Conservation (phyloP, 169 alveolate species). For the Hepatocystis sp. region DNA sequence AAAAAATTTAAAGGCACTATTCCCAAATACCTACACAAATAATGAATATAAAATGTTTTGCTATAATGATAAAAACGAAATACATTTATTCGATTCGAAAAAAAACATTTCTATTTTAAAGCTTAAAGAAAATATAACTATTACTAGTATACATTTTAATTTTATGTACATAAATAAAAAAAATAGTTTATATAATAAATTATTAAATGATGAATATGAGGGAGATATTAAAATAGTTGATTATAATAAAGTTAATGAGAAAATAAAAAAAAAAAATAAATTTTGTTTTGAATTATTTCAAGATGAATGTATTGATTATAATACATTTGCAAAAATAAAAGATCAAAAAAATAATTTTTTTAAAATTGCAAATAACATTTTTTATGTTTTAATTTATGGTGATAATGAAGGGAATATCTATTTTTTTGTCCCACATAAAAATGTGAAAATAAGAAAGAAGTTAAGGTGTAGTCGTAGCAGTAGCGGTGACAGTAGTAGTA, state of each 20-base stretch:
- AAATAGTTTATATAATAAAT: slow-evolving; percentile 51
- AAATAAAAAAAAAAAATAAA: slow-evolving; percentile 18
- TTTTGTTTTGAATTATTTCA: slow-evolving; percentile 41
- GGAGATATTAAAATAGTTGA: slow-evolving; percentile 31
- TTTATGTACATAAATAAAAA: slow-evolving; percentile 39
- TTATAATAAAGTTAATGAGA: slow-evolving; percentile 7
- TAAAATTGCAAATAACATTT: slow-evolving; percentile 8
- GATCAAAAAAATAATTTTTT: not conserved
- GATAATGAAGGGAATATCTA: slow-evolving; percentile 46
- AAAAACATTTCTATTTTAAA: slow-evolving; percentile 29
- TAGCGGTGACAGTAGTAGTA: too few species aligned
- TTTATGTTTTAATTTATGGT: slow-evolving; percentile 61
- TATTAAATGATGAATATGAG: slow-evolving; percentile 23
- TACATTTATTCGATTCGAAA: slow-evolving; percentile 29
- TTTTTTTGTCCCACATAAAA: slow-evolving; percentile 53
- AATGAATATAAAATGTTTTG: too few species aligned
- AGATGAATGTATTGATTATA: not conserved
- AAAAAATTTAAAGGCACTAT: too few species aligned
- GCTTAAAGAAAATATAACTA: slow-evolving; percentile 9
- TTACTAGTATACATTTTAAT: slow-evolving; percentile 33
- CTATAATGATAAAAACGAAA: slow-evolving; percentile 68
- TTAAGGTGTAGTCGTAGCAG: too few species aligned
- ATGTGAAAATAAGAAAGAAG: slow-evolving; percentile 53
- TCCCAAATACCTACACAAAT: too few species aligned
- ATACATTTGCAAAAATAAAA: too few species aligned